Conservation (phyloP, 352 stramenopile genomes). For the Pseudoperonospora humuli region DNA sequence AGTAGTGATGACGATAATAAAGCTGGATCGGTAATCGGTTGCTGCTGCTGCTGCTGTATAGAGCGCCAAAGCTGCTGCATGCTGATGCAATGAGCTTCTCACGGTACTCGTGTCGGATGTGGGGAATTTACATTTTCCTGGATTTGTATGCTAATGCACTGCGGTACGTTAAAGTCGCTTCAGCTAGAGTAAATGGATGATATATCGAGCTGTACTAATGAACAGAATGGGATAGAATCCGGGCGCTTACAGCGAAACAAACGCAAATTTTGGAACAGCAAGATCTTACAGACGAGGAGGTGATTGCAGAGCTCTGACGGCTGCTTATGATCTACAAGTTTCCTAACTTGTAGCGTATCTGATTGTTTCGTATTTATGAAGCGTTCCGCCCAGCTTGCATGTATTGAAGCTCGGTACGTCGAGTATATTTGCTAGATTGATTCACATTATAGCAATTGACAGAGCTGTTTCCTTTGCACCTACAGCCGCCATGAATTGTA, state of each 20-base stretch:
- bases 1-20: too few relatives aligned
- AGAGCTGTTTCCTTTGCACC: not conserved
- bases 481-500: conserved; percentile 62
- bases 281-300: conserved; percentile 50
- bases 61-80: conserved; percentile 64
- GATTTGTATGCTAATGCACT: conserved; percentile 74
- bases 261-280: conserved; percentile 41
- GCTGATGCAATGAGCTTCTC: conserved; percentile 66
- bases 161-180: conserved; percentile 30
- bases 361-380: conserved; percentile 12
- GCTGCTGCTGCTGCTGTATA: conserved; percentile 17
- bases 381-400: conserved; percentile 31
- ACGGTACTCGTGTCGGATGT: conserved; percentile 61
- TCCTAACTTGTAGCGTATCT: too few relatives aligned
- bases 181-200: not conserved
- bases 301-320: conserved; percentile 8
- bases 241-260: conserved; percentile 48
- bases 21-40: not conserved
- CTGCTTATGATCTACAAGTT: too few relatives aligned
- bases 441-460: not conserved
- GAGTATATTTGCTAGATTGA: not conserved
- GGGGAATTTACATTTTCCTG: conserved; percentile 66
- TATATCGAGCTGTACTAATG: not conserved
- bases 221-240: conserved; percentile 30
- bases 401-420: conserved; percentile 39